Evolutionary conservation across 1,284 basidiomycete genomes (phyloP), one percentile per base, ranked within the genome.

Genomic region (Heterobasidion occidentale): DNA sequence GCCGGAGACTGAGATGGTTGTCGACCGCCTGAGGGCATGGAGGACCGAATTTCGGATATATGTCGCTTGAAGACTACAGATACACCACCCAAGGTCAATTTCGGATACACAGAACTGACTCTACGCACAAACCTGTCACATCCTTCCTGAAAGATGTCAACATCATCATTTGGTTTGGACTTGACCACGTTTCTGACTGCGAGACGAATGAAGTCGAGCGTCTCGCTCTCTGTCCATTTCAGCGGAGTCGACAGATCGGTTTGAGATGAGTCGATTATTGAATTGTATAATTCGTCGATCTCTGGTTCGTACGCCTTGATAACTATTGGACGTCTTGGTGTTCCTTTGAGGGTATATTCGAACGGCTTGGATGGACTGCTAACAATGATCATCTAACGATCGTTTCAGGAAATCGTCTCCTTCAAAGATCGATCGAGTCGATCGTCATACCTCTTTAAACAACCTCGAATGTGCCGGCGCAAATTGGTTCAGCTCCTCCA

Each of bases 331-430:
- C 66, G 64, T 5, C 65, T 57, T 2, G 65, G 61, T 3, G 66
- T 68, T 4, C 63, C 64, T 59, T 72, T 73, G 3, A 65, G 58
- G 1, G 70, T 71, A 46, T 65, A 67, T 44, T 63, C 58, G 46
- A 72, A 67, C 0, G 70, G 70, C 54, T 70, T 70, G 2, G 55
- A 53, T 1, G 67, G 64, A 15, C 61, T 61, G 6, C 65, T 51
- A 5, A 67, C 59, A 9, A 71, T 19, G 45, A 70, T 70, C 68
- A 70, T 70, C 63, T 62, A 52, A 19, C 19, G 2, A 48, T 48
- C 4, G 9, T n/a, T 14, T 27, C 12, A 51, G 2, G 2, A n/a
- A 12, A 36, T 6, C 27, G 15, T 27, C 15, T 51, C 6, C 15
- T 17, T 14, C 8, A 2, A 9, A 53, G 17, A 38, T 12, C n/a